Base-by-base conservation (phyloP, 768 basidiomycete genomes). In the Termitomyces sp. region DNA sequence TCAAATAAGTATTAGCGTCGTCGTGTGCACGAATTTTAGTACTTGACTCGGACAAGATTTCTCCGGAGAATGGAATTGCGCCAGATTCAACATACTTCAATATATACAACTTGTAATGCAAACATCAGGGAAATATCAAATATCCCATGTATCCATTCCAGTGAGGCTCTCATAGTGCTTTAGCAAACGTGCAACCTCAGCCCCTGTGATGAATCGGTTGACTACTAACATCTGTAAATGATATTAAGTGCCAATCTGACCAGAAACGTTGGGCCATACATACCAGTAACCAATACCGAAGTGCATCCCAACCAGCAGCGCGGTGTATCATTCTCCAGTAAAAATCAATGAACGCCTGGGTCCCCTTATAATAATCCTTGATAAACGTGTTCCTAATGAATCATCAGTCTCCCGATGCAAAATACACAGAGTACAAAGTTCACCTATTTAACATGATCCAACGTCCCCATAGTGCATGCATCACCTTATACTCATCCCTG, bases 401-500 rank as follows among this genome's bases (percentile, higher is more conserved):
- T 50, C 9, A 39, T 31, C 33, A 45, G 46, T 25, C 16, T 44
- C 33, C 23, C 13, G 40, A 39, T 49, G 11, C 32, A 27, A 42
- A 18, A 33, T 9, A 33, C 38, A 49, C 6, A 54, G 15, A 38
- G 46, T n/a, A 33, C 20, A 13, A 2, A 25, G 41, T 73, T 47
- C 46, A 85, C 86, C 81, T 70, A 61, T 88, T 77, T 31, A 84
- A 64, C 48, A 84, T 67, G 3, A 90, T 87, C 88, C 88, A 91
- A 49, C 90, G 66, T 12, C 73, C 81, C 89, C 89, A 91, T 12
- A 91, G 69, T 5, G 88, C 87, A 52, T 83, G 81, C 74, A 92
- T 86, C 7, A 90, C 83, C 66, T 91, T 92, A 54, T 87, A 82
- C 57, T 90, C 87, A 53, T 89, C 88, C 38, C 74, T 73, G 11